Conservation (phyloP, 2,329 filamentous ascomycete genomes). For the Aspergillus intermedius region DNA sequence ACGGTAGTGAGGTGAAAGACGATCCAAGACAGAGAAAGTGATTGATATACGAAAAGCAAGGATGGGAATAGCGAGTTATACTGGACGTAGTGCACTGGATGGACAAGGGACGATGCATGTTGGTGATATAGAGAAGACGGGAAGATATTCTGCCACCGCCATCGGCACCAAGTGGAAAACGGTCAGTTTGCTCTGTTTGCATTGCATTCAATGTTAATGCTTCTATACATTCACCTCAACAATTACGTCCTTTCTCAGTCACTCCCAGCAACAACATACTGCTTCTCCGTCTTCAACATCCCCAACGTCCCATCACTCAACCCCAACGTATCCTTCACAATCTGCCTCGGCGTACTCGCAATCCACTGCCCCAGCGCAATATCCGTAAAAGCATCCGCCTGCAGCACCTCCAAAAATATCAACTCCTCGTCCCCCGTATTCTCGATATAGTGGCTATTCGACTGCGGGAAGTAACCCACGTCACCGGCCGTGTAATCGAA, state of each 20-base stretch:
- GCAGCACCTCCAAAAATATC: slow-evolving; percentile 69
- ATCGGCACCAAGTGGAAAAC: neutral
- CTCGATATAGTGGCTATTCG: slow-evolving; percentile 77
- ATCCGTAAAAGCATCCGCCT: slow-evolving; percentile 57
- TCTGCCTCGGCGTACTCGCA: slow-evolving; percentile 49
- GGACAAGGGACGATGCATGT: too few relatives aligned
- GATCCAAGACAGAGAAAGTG: too few relatives aligned
- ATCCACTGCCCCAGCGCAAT: slow-evolving; percentile 45
- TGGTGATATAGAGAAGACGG: too few relatives aligned
- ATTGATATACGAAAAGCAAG: too few relatives aligned
- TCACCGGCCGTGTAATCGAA: slow-evolving; percentile 72
- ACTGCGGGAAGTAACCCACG: slow-evolving; percentile 68
- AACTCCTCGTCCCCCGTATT: slow-evolving; percentile 68
- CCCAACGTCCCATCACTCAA: slow-evolving; percentile 35
- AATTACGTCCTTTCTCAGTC: neutral
- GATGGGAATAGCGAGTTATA: too few relatives aligned
- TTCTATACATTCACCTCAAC: neutral
- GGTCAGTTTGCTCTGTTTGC: neutral
- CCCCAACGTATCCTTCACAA: slow-evolving; percentile 52
- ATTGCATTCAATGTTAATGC: neutral
- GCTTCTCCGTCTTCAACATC: slow-evolving; percentile 41
- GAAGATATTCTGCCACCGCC: too few relatives aligned
- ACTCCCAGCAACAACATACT: slow-evolving; percentile 35
- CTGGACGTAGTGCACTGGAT: too few relatives aligned
- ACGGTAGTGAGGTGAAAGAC: too few relatives aligned